Evolutionary conservation across 371 early-diverging fungal species (phyloP).

Genomic region (Actinomortierella wolfii): DNA sequence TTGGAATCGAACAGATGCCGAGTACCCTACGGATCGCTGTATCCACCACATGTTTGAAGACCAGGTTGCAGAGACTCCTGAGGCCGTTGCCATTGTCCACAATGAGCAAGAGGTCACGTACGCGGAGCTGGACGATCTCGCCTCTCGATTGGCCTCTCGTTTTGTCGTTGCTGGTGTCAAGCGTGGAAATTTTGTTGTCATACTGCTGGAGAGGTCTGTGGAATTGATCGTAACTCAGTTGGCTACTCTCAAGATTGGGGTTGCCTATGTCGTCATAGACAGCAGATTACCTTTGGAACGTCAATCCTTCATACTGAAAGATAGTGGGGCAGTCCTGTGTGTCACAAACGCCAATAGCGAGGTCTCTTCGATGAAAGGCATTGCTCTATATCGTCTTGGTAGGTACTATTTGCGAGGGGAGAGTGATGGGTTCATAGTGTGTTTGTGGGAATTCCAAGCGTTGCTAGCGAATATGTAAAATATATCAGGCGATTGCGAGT

Average conservation of each 20-base stretch:
- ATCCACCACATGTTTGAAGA: conserved; percentile 4
- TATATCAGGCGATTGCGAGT: no score
- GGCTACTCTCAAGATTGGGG: conserved; percentile 19
- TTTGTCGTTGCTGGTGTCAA: conserved; percentile 1
- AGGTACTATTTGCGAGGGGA: no score
- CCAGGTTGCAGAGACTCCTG: not conserved
- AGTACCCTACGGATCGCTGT: not conserved
- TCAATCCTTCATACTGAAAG: not conserved
- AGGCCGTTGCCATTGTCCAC: conserved; percentile 1
- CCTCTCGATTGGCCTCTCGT: not conserved
- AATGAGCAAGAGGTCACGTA: not conserved
- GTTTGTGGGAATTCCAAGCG: no score
- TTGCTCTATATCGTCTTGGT: no score
- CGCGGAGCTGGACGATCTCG: not conserved
- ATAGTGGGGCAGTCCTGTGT: not conserved
- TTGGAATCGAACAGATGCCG: not conserved
- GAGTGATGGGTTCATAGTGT: no score
- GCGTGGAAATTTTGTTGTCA: conserved; percentile 9
- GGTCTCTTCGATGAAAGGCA: no score
- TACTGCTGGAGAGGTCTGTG: conserved; percentile 12
- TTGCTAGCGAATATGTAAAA: no score
- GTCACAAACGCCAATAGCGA: not conserved
- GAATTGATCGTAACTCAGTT: conserved; percentile 10
- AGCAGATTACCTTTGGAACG: not conserved
- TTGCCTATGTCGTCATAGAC: conserved; percentile 24